Percentiles rank a stretch among this genome's conserved stretches.
These are phyloP conservation scores for Fraxinus albicans DNA, from an alignment of 305 asterid genomes.

Conservation along the genomic window DNA sequence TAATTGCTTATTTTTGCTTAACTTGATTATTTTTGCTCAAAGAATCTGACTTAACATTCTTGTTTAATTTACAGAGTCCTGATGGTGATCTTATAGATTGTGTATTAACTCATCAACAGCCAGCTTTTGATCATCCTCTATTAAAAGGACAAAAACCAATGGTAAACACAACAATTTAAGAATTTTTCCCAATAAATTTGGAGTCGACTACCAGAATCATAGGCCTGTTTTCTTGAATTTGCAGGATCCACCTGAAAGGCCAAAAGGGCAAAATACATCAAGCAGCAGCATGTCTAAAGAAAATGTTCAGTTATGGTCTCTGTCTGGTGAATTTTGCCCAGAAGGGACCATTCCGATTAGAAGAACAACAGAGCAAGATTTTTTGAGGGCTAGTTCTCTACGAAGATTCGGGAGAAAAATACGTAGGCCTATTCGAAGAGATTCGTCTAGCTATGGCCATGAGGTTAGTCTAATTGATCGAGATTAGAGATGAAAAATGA, in stretches of 20 bases:
- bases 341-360: conserved; percentile 70
- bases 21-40: background rate
- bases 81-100: conserved; percentile 52
- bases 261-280: conserved; percentile 48
- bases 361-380: conserved; percentile 63
- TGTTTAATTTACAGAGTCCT: conserved; percentile 24
- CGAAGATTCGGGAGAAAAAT: conserved; percentile 55
- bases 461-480: conserved; percentile 44
- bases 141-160: conserved; percentile 68
- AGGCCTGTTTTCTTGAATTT: background rate
- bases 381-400: conserved; percentile 56
- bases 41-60: background rate
- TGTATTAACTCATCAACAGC: conserved; percentile 71
- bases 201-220: background rate
- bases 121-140: conserved; percentile 83
- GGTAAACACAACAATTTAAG: conserved; percentile 33
- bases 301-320: conserved; percentile 69
- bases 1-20: background rate
- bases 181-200: background rate
- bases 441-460: conserved; percentile 63
- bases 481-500: background rate
- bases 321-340: conserved; percentile 71
- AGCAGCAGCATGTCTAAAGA: conserved; percentile 34
- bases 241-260: conserved; percentile 80
- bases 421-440: conserved; percentile 44